Conservation (phyloP, 345 rosid genomes). For the Erucastrum elatum region DNA sequence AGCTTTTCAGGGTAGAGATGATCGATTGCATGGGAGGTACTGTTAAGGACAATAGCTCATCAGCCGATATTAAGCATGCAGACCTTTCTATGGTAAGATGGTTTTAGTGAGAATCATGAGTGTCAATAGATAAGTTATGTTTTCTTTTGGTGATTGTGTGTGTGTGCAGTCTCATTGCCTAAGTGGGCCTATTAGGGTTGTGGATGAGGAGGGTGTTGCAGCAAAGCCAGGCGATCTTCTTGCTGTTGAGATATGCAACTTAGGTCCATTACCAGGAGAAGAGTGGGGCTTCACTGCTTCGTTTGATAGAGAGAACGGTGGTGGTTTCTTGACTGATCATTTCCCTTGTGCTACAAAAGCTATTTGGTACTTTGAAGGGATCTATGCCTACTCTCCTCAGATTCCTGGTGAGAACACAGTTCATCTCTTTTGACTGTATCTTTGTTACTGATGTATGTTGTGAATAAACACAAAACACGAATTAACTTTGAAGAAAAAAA, state of each 20-base stretch:
- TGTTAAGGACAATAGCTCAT: slow-evolving; percentile 62
- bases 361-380: slow-evolving; percentile 94
- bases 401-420: slow-evolving; percentile 59
- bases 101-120: background rate
- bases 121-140: background rate
- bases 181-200: slow-evolving; percentile 73
- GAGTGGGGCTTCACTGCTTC: slow-evolving; percentile 91
- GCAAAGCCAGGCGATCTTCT: slow-evolving; percentile 86
- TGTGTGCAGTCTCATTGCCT: slow-evolving; percentile 64
- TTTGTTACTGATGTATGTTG: background rate
- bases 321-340: slow-evolving; percentile 88
- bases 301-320: slow-evolving; percentile 86
- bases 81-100: slow-evolving; percentile 59
- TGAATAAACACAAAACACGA: too few relatives aligned
- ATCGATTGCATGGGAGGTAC: slow-evolving; percentile 68
- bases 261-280: slow-evolving; percentile 85
- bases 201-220: slow-evolving; percentile 62
- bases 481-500: too few relatives aligned
- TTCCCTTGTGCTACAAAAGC: slow-evolving; percentile 90
- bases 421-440: background rate
- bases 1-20: slow-evolving; percentile 68
- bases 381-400: slow-evolving; percentile 84
- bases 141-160: background rate
- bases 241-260: slow-evolving; percentile 73
- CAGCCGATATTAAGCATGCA: slow-evolving; percentile 50